Evolutionary conservation across 768 basidiomycete genomes (phyloP), one percentile per base, ranked within the genome.

Genomic region (Galerina sulciceps): DNA sequence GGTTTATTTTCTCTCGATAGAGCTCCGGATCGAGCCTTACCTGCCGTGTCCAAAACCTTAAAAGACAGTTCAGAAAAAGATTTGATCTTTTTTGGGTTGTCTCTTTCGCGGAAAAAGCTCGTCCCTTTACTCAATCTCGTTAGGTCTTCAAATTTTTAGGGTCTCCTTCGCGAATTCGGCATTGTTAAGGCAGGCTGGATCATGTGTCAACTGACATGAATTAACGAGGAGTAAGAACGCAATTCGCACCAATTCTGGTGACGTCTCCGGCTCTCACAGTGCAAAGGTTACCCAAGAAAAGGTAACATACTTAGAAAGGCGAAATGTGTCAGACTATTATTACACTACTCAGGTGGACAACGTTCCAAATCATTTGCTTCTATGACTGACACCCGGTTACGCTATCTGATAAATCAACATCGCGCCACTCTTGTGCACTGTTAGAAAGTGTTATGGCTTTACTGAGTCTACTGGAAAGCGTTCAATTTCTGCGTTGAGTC

Each of bases 181-280:
- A 22, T 38, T 26, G 35, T 20, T n/a, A 13, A 38, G 23, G 17
- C 42, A n/a, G 36, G 10, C 36, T 20, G 43, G 42, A 41, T 57
- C 56, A 57, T 50, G 22, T 58, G 57, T 34, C 43, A 38, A 35
- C 36, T 18, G 15, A 18, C 4, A 13, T 23, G 20, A 4, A 22
- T 43, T 23, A 45, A 22, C n/a, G 48, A 31, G 10, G 48, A 35
- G 40, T 35, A n/a, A 38, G 57, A 22, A 43, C 14, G 42, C 44
- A 45, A 35, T 52, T 20, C 31, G 15, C 17, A 34, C 49, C 43
- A 46, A 43, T 44, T 51, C 31, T 35, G 35, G 43, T n/a, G 42
- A 36, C 40, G 52, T 58, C 44, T 44, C 43, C 41, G 57, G 40
- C 36, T 58, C 57, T 50, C 57, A 58, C 56, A 49, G 22, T n/a